These are phyloP conservation scores for Schizophyllum commune DNA, from an alignment of 1,284 basidiomycete species.

Conservation along the genomic window DNA sequence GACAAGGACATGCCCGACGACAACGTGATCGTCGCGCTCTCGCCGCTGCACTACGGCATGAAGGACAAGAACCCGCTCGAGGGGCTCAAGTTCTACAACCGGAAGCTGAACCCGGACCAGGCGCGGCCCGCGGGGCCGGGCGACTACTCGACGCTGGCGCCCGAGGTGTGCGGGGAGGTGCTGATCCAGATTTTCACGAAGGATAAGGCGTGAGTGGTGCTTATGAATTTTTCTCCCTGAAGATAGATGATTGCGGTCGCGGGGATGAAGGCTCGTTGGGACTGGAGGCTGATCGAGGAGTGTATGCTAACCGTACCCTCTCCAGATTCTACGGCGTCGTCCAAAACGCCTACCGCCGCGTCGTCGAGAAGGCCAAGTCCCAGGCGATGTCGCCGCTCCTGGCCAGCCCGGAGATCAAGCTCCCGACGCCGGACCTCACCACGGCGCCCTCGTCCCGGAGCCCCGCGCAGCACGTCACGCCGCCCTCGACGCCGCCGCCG, in stretches of 20 bases:
- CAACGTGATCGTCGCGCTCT: constrained; percentile 58
- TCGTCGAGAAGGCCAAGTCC: not conserved
- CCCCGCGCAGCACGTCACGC: not conserved
- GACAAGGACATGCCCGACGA: constrained; percentile 11
- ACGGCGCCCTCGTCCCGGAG: not conserved
- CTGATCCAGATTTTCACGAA: constrained; percentile 61
- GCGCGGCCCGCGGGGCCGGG: constrained; percentile 38
- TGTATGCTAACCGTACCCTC: not conserved
- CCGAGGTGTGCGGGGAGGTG: constrained; percentile 54
- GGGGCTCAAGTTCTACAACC: constrained; percentile 57
- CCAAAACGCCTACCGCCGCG: not conserved
- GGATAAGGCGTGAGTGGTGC: constrained; percentile 33
- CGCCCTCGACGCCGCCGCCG: not conserved
- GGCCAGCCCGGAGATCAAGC: not conserved
- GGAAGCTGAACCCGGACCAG: constrained; percentile 53
- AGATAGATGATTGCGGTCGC: too few relatives aligned
- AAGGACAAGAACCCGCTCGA: constrained; percentile 60
- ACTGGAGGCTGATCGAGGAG: not conserved
- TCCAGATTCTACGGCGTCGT: constrained; percentile 13
- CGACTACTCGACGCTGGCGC: constrained; percentile 58
- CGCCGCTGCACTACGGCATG: constrained; percentile 68
- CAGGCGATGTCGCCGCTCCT: too few relatives aligned
- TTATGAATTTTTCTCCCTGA: not conserved
- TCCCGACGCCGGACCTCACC: not conserved
- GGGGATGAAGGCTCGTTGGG: not conserved